Base-by-base conservation (phyloP, 768 basidiomycete genomes). In the Auricularia heimuer region DNA sequence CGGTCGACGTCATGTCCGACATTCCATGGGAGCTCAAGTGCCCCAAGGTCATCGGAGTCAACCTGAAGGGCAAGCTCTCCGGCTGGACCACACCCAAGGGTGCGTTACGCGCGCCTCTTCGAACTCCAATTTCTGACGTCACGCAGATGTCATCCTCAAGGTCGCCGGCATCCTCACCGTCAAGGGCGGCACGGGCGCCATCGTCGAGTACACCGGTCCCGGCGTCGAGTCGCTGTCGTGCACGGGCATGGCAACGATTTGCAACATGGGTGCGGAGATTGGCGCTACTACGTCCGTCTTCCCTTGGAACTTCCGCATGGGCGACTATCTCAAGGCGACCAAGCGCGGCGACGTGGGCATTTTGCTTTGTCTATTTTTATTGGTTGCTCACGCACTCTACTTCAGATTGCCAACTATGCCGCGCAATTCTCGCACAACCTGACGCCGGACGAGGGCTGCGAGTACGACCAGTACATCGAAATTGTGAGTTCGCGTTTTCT, bases 241-340 rank as follows among this genome's bases (percentile, higher is more conserved):
- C 84, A 99, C 96, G 61, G 96, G 96, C 77, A 97, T 98, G 95
- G 96, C 93, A 63, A 98, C 96, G 24, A 96, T 99, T 72, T 98
- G 96, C 78, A 99, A 98, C 86, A 99, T 98, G 96, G 96, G 96
- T 82, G 96, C 96, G 70, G 96, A 99, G 78, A 98, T 98, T 72
- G 96, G 96, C 75, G 97, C 97, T 44, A 99, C 97, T 10, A 98
- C 97, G 24, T 98, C 96, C 18, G 78, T 98, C 70, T 99, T 99
- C 92, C 97, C 97, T 71, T 98, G 90, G 87, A 99, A 98, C 81
- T 75, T 80, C 69, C 92, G 95, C 73, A 98, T 98, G 97, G 83
- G 74, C 71, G 83, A 88, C 74, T 99, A 98, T 79, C 81, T 99
- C 75, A 85, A 90, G 66, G 96, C 96, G n/a, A 99, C 97, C 70